Evolutionary conservation across 2,329 filamentous ascomycete genomes (phyloP).

Genomic region (Penicillium sp.): DNA sequence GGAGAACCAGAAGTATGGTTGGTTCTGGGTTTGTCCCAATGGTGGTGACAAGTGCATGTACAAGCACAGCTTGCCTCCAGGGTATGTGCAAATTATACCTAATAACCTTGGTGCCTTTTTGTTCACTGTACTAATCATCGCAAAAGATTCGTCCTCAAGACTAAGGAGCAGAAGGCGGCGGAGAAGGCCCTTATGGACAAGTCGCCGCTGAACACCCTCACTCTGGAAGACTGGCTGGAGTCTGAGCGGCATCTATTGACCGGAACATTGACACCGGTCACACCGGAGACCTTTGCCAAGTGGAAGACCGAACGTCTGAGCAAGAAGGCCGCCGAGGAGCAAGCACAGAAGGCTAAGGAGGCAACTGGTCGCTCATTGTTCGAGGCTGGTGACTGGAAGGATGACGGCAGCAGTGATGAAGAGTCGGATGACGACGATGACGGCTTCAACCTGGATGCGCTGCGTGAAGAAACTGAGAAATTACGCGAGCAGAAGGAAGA

Average conservation of each 20-base stretch:
- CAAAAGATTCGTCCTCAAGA: conserved; percentile 87
- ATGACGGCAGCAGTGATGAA: conserved; percentile 63
- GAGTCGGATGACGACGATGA: conserved; percentile 50
- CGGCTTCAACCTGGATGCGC: conserved; percentile 76
- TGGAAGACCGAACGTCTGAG: conserved; percentile 95
- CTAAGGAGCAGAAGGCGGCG: conserved; percentile 90
- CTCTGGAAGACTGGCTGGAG: conserved; percentile 95
- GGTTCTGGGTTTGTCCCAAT: conserved; percentile 98
- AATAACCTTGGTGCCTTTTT: not conserved
- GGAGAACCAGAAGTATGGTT: conserved; percentile 97
- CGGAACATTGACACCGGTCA: conserved; percentile 89
- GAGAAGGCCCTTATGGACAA: conserved; percentile 97
- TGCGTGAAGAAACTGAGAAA: conserved; percentile 82
- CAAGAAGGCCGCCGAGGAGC: conserved; percentile 94
- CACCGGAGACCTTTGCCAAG: conserved; percentile 85
- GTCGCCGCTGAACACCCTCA: conserved; percentile 89
- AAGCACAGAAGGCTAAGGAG: conserved; percentile 88
- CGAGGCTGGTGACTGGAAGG: conserved; percentile 91
- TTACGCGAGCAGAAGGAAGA: conserved; percentile 75
- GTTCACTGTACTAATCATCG: conserved; percentile 10
- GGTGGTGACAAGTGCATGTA: conserved; percentile 99
- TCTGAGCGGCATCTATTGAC: conserved; percentile 94
- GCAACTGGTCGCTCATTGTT: conserved; percentile 94
- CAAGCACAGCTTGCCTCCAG: conserved; percentile 89
- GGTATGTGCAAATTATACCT: conserved; percentile 60